Conservation (phyloP, 2,329 filamentous ascomycete genomes). For the Cytospora leucostoma region DNA sequence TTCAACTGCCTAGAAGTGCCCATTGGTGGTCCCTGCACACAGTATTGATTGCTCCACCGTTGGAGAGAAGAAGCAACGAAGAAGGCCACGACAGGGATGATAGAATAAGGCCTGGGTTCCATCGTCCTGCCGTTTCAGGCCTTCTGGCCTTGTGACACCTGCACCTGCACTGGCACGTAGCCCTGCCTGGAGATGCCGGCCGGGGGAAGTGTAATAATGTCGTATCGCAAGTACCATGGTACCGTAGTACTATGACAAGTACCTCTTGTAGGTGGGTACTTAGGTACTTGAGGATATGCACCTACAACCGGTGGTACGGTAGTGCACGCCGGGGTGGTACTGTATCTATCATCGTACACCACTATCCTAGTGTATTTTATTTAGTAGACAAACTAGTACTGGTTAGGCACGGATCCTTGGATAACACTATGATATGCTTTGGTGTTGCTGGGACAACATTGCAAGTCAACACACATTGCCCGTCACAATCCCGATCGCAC, state of each 20-base stretch:
- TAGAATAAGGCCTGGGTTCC: background rate
- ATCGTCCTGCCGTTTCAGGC: background rate
- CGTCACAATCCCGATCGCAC: no score
- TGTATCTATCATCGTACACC: no score
- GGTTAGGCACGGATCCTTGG: background rate
- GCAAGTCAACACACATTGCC: slow-evolving; percentile 18
- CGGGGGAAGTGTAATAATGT: no score
- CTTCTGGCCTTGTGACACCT: background rate
- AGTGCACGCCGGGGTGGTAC: no score
- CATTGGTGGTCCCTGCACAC: background rate
- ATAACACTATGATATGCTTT: background rate
- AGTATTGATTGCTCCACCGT: background rate
- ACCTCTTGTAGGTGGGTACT: no score
- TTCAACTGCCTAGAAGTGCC: background rate
- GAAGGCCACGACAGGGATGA: background rate
- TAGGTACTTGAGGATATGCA: no score
- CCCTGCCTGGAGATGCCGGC: background rate
- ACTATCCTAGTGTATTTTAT: no score
- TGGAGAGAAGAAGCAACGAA: background rate
- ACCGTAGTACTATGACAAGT: no score
- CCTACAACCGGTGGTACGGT: no score
- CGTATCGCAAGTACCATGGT: no score
- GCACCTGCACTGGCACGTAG: background rate
- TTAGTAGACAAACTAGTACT: background rate
- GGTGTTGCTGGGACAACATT: slow-evolving; percentile 27